Evolutionary conservation across 805 yeast species (phyloP).

Genomic region (Sugiyamaella smithiae): DNA sequence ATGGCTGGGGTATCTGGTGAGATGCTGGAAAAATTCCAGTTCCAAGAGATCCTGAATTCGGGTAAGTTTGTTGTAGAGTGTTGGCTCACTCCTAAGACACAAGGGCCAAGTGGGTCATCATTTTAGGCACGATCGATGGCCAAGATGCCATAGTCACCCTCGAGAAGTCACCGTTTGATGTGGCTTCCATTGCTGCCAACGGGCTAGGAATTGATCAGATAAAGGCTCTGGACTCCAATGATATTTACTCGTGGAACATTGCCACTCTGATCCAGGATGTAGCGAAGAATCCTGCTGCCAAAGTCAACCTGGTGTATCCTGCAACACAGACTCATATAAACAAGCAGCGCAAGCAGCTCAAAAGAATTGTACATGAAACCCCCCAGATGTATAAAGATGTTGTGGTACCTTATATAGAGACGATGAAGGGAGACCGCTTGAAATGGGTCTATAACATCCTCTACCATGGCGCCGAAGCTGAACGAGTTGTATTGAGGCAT

Average conservation of each 20-base stretch:
- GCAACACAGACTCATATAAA: constrained; percentile 83
- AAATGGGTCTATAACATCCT: constrained; percentile 90
- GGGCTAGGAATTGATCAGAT: constrained; percentile 25
- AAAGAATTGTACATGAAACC: constrained; percentile 70
- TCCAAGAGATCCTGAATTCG: constrained; percentile 43
- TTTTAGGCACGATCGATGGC: constrained; percentile 64
- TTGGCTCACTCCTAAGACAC: constrained; percentile 44
- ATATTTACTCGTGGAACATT: constrained; percentile 80
- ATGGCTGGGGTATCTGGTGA: no score
- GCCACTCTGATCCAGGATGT: constrained; percentile 47
- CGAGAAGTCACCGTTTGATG: constrained; percentile 68
- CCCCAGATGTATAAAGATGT: constrained; percentile 63
- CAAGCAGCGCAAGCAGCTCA: constrained; percentile 63
- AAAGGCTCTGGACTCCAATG: constrained; percentile 60
- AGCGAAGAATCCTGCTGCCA: constrained; percentile 53
- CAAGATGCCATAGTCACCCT: constrained; percentile 65
- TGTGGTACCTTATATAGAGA: constrained; percentile 72
- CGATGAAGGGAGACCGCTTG: constrained; percentile 72
- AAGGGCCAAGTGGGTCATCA: constrained; percentile 58
- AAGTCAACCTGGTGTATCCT: constrained; percentile 78
- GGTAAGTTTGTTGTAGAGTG: constrained; percentile 6
- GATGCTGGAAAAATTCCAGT: constrained; percentile 26
- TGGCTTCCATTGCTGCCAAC: constrained; percentile 3
- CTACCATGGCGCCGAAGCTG: constrained; percentile 78
- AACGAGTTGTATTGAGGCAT: constrained; percentile 68